Evolutionary conservation across 768 basidiomycete species (phyloP), one percentile per base, ranked within the genome.

Genomic region (Boletellus ananas): DNA sequence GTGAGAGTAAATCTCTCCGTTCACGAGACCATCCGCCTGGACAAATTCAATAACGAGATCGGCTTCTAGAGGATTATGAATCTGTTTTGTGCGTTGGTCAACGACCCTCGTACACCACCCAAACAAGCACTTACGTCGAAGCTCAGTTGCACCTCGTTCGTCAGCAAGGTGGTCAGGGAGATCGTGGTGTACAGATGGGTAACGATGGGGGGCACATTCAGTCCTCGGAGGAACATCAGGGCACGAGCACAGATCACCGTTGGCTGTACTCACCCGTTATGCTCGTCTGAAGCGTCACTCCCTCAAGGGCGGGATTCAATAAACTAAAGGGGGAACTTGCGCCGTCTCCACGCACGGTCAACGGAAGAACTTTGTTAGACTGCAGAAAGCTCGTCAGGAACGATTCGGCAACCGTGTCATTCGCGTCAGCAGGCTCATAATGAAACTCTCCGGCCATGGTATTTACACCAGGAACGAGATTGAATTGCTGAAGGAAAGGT

Each of bases 351-450:
- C 78, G 67, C 58, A 87, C 82, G 0, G 71, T 74, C 50, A 85
- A 61, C 6, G 77, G 69, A 31, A 88, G 61, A 8, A 57, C 47
- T 37, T 76, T 61, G 21, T 69, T 72, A 0, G 74, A 76, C 62
- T 81, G 80, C 37, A 88, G 73, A 65, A 85, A 87, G 31, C 70
- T 61, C 9, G 77, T 72, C 53, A 86, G 61, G 72, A 88, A 87
- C 23, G 67, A 63, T 72, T 84, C 60, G 3, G 86, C 85, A 20
- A 72, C 66, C 4, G 85, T 85, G 58, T 87, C 78, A 55, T 86
- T 85, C 10, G 81, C 76, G 63, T 86, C 64, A 10, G 73, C 72
- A 1, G 86, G 85, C 55, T 75, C 70, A 57, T 89, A 89, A 51
- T 77, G 83, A 72, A 89, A 87, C 58, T 86, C 83, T 3, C 83